Evolutionary conservation across 176 grass and related monocot genomes (phyloP), one percentile per base, ranked within the genome.

Genomic region (Phragmites australis): DNA sequence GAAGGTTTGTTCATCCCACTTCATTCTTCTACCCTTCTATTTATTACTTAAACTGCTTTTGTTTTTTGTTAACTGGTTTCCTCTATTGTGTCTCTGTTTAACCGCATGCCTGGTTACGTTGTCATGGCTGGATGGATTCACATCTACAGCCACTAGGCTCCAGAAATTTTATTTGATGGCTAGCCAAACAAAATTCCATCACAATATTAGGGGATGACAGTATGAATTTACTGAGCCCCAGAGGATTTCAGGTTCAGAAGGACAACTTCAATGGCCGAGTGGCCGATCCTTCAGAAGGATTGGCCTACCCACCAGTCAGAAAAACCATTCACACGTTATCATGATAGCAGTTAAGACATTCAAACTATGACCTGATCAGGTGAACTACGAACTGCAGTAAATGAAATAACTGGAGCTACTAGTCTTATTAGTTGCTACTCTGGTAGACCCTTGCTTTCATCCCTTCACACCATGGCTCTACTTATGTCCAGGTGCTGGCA

Each of bases 1-100:
- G 78, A 95, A 89, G 93, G 93, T 95, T 70, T 75, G 77, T 65
- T 68, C 43, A 68, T 19, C 26, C n/a, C 64, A 45, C 47, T 29
- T 75, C 67, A 15, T 40, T 72, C 22, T 27, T 56, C 30, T 79
- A 1, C 12, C 8, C 21, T n/a, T 34, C 48, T 53, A 37, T 72
- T 13, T 73, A 16, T n/a, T n/a, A n/a, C n/a, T n/a, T n/a, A 34
- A 14, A 22, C 50, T 40, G 17, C 17, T 21, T 18, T 21, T 4
- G 17, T 50, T 18, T 52, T 52, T 7, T 1, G 6, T 22, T 23
- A 39, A 22, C 30, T 74, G 48, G 2, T 40, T 55, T 55, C 5
- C 49, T 34, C 8, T 11, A 51, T 14, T 27, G 8, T 17, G 2
- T 34, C 48, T 55, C 31, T 25, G 29, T 32, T 4, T 71, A n/a